phyloP scores from a whole-genome alignment of 2,329 filamentous ascomycete genomes.

The Microascus cirrosus region DNA sequence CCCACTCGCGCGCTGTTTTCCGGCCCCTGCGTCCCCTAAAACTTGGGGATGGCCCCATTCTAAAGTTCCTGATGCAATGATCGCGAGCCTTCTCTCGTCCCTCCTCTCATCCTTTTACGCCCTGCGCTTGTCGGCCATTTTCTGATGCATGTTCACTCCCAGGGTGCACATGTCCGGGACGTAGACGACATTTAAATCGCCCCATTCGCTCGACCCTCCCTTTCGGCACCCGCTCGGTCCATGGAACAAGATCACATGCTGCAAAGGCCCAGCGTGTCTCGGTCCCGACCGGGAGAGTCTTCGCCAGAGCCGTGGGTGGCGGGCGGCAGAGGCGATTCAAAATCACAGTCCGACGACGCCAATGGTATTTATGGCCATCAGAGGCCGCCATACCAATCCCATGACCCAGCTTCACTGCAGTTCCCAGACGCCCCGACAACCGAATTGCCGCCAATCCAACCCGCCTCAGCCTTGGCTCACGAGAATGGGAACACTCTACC shows the following conservation, averaged over 20 bases:
- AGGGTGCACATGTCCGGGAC: not conserved
- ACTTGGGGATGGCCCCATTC: not conserved
- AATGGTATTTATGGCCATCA: not conserved
- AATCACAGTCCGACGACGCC: not conserved
- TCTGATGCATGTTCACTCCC: not conserved
- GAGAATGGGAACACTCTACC: constrained; percentile 20
- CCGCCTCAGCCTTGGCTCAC: constrained; percentile 11
- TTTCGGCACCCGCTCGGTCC: not conserved
- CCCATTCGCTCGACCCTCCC: not conserved
- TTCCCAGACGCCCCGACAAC: constrained; percentile 22
- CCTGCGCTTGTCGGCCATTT: not conserved
- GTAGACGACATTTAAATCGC: not conserved
- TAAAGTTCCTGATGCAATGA: not conserved
- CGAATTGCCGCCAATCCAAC: constrained; percentile 31
- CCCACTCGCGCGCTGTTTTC: not conserved
- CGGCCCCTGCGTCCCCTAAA: constrained; percentile 4
- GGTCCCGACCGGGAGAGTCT: not conserved
- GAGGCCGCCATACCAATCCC: constrained; percentile 12
- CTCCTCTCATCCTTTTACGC: not conserved
- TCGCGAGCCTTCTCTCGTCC: not conserved
- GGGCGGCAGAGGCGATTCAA: constrained; percentile 5
- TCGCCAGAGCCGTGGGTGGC: constrained; percentile 3
- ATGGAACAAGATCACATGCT: constrained; percentile 38
- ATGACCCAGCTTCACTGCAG: constrained; percentile 18
- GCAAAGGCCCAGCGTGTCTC: constrained; percentile 15